phyloP scores from a whole-genome alignment of 768 basidiomycete species.

The Lactarius sp. region DNA sequence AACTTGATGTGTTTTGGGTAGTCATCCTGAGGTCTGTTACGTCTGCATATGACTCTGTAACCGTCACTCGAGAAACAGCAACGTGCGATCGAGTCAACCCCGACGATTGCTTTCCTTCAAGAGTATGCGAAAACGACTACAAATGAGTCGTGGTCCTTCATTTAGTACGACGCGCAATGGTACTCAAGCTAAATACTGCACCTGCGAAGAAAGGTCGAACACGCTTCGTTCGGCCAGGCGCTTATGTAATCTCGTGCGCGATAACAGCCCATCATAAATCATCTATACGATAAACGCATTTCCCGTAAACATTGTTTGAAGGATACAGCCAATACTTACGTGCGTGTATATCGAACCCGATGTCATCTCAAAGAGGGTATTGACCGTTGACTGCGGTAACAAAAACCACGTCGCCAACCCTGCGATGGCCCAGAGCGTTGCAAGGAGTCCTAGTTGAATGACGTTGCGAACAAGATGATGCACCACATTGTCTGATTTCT shows the following conservation, averaged over 20 bases:
- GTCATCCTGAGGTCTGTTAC: not conserved
- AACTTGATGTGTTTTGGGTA: not conserved
- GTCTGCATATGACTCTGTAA: not conserved
- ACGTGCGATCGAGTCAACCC: not conserved
- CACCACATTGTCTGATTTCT: not conserved
- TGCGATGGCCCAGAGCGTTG: not conserved
- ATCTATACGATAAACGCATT: not conserved
- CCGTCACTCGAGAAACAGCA: not conserved
- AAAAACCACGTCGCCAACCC: not conserved
- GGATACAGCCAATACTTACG: not conserved
- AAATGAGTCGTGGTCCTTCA: not conserved
- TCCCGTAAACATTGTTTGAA: not conserved
- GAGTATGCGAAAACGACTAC: not conserved
- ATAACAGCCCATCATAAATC: constrained; percentile 4
- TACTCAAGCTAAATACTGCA: not conserved
- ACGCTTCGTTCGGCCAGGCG: not conserved
- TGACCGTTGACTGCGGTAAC: not conserved
- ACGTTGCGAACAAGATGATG: constrained; percentile 1
- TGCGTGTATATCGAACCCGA: constrained; percentile 13
- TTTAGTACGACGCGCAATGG: not conserved
- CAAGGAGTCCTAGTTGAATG: constrained; percentile 3
- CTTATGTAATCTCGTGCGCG: not conserved
- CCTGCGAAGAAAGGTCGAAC: not conserved
- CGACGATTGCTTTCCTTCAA: not conserved
- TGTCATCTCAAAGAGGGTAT: not conserved